phyloP scores from a whole-genome alignment of 225 moss, liverwort and hornwort genomes.

The Pleurozium schreberi region DNA sequence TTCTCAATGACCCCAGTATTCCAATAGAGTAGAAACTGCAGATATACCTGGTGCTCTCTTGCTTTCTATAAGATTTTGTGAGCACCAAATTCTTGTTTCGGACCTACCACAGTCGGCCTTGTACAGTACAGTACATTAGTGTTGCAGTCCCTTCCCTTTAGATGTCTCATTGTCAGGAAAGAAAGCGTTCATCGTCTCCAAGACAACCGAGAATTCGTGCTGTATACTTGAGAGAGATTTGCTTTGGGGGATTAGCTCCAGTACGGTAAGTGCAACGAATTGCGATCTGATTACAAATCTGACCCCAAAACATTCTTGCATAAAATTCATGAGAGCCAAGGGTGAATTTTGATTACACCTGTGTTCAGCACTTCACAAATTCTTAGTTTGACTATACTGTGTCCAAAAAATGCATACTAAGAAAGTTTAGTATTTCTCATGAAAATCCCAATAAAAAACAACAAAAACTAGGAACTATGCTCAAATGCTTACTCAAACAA shows the following conservation, averaged over 20 bases:
- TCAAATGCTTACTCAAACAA: background rate
- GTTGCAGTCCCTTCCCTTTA: background rate
- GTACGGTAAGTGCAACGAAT: no score
- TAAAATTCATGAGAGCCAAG: background rate
- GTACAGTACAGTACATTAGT: no score
- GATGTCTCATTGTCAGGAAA: background rate
- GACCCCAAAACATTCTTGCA: background rate
- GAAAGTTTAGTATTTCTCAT: background rate
- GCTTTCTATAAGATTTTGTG: background rate
- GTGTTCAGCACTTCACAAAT: background rate
- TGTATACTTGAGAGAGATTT: background rate
- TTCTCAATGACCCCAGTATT: background rate
- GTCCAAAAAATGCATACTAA: background rate
- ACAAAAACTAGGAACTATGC: background rate
- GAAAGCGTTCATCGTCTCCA: background rate
- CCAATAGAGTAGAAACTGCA: background rate
- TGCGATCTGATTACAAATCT: background rate
- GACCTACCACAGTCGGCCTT: background rate
- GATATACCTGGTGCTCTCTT: background rate
- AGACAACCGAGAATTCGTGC: background rate
- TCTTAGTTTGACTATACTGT: background rate
- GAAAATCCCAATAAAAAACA: background rate
- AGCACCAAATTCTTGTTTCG: background rate
- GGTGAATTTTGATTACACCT: background rate
- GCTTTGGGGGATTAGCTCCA: background rate